A percentile compares a stretch with the other conserved stretches of the same genome.
Evolutionary conservation across 768 basidiomycete genomes (phyloP).

Genomic region (Hysterangium stoloniferum): DNA sequence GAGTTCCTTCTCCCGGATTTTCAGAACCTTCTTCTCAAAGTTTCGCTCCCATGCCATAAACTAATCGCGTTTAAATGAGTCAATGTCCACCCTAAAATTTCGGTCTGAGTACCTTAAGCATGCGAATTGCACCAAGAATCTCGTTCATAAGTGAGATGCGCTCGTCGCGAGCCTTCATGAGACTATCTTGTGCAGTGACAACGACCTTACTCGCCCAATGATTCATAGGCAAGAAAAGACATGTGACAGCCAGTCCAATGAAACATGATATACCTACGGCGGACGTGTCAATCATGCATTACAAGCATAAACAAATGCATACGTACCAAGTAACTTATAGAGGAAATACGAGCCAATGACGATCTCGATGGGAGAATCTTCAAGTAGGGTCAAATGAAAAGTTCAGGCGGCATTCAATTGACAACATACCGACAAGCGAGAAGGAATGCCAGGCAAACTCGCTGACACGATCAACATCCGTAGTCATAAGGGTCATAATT

Average conservation of each 20-base stretch:
- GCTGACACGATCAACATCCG: slow-evolving; percentile 84
- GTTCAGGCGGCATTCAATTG: neutral
- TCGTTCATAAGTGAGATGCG: slow-evolving; percentile 91
- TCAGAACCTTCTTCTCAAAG: slow-evolving; percentile 69
- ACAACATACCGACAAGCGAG: slow-evolving; percentile 53
- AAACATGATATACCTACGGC: slow-evolving; percentile 56
- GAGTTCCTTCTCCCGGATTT: slow-evolving; percentile 72
- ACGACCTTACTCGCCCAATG: slow-evolving; percentile 79
- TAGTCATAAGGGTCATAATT: slow-evolving; percentile 95
- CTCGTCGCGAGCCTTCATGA: slow-evolving; percentile 91
- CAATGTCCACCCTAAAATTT: neutral
- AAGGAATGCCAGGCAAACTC: slow-evolving; percentile 79
- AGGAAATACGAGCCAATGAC: slow-evolving; percentile 66
- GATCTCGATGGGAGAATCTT: slow-evolving; percentile 76
- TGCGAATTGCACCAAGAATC: slow-evolving; percentile 82
- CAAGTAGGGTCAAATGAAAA: neutral
- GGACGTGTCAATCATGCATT: neutral
- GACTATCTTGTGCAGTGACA: slow-evolving; percentile 67
- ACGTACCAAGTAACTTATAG: slow-evolving; percentile 64
- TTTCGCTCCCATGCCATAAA: slow-evolving; percentile 96
- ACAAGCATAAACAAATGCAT: slow-evolving; percentile 6
- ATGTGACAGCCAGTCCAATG: slow-evolving; percentile 69
- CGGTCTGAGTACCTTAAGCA: slow-evolving; percentile 56
- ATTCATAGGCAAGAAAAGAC: slow-evolving; percentile 61
- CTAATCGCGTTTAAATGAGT: slow-evolving; percentile 25